Evolutionary conservation across 352 stramenopile species (phyloP), one percentile per base, ranked within the genome.

Genomic region (Phytophthora boehmeriae): DNA sequence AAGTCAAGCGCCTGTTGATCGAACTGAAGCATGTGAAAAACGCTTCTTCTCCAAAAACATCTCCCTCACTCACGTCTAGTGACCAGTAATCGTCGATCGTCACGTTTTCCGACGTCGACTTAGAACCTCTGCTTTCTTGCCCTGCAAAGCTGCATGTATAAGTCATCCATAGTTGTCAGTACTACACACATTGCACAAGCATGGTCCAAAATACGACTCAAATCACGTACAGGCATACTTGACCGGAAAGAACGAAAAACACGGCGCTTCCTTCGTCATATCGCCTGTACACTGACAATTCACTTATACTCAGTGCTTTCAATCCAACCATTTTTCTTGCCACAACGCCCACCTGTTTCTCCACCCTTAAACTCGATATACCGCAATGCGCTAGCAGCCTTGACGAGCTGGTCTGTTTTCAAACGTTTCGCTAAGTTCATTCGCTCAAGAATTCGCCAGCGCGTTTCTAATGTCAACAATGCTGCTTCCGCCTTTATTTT

Each of bases 31-130:
- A 30, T 8, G 25, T 30, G 25, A 30, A 30, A 30, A 30, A 30
- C 3, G 25, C 25, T 30, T 87, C 77, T 64, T 78, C 75, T 0
- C 74, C 77, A 48, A 87, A 87, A 0, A 76, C 56, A 16, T 87
- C 75, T 11, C 61, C 66, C 41, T 80, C 72, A 22, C 20, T 38
- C 11, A 84, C 27, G 17, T 60, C 49, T 19, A 52, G 80, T 38
- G 8, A 76, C 27, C 38, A 81, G 43, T 36, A 61, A 23, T 63
- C 49, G 17, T 70, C 53, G 22, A 4, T n/a, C 25, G 8, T 1
- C 19, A 39, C 30, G 5, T 43, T 9, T 30, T 30, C 25, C 11
- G 14, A 10, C 25, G 8, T 9, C 23, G 28, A 28, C 16, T 34
- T 42, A 8, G 9, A 35, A 19, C 25, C 22, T n/a, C 36, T 20